Conservation (phyloP, 257 asterid genomes). For the Solanum virginianum region DNA sequence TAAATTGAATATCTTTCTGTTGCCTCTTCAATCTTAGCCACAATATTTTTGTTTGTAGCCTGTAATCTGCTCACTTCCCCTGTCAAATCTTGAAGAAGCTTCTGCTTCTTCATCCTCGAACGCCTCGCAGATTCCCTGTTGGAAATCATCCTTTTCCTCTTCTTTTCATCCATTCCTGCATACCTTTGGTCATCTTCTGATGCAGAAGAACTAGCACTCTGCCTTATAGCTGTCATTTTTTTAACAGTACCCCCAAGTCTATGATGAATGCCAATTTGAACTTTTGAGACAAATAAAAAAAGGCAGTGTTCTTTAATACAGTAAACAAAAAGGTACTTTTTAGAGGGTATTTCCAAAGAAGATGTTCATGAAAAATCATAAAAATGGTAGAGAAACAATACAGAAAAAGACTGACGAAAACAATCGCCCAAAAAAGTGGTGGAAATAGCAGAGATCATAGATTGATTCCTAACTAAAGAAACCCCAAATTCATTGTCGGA, state of each 20-base stretch:
- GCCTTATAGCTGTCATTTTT: conserved; percentile 19
- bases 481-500: not conserved
- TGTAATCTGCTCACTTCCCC: conserved; percentile 27
- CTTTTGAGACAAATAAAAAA: not conserved
- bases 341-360: not conserved
- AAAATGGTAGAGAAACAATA: conserved; percentile 63
- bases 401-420: conserved; percentile 58
- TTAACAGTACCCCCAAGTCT: not conserved
- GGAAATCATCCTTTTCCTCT: conserved; percentile 42
- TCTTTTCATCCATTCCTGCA: conserved; percentile 32
- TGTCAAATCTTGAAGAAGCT: conserved; percentile 39
- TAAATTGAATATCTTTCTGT: conserved; percentile 11
- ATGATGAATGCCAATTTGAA: not conserved
- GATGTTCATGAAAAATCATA: conserved; percentile 34
- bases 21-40: conserved; percentile 36
- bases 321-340: not conserved
- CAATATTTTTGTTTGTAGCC: conserved; percentile 31
- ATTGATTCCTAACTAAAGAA: conserved; percentile 6
- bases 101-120: conserved; percentile 29
- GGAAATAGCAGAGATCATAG: conserved; percentile 14
- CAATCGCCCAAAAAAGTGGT: conserved; percentile 10
- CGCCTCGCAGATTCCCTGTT: conserved; percentile 39
- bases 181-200: conserved; percentile 22
- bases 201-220: conserved; percentile 6
- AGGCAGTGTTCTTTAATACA: not conserved